Evolutionary conservation across 2,329 filamentous ascomycete genomes (phyloP).

Genomic region (Cladophialophora yegresii): DNA sequence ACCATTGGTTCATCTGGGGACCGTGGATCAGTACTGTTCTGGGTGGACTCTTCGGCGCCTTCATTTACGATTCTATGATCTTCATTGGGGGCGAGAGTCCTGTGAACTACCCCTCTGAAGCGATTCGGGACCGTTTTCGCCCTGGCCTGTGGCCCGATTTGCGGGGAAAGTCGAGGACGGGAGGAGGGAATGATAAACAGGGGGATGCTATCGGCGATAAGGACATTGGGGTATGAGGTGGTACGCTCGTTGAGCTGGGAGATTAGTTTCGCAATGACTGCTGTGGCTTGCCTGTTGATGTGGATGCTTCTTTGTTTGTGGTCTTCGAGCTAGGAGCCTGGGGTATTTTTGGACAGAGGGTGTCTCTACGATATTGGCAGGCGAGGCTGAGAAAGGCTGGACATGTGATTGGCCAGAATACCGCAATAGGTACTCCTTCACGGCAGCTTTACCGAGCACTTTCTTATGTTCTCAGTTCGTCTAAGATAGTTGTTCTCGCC

Average conservation of each 20-base stretch:
- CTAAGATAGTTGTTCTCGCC: background rate
- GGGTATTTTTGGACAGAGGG: background rate
- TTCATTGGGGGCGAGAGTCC: slow-evolving; percentile 43
- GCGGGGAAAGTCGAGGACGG: background rate
- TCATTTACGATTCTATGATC: slow-evolving; percentile 43
- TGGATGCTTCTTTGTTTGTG: background rate
- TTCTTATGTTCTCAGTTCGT: background rate
- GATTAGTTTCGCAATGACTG: background rate
- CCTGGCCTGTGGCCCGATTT: background rate
- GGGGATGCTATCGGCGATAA: background rate
- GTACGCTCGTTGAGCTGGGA: background rate
- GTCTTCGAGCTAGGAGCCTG: background rate
- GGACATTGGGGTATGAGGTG: background rate
- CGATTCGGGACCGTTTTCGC: background rate
- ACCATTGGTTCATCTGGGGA: slow-evolving; percentile 44
- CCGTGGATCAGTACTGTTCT: slow-evolving; percentile 42
- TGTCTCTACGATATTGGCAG: background rate
- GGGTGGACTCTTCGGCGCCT: slow-evolving; percentile 40
- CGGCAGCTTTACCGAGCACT: slow-evolving; percentile 10
- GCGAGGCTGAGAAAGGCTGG: background rate
- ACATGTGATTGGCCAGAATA: background rate
- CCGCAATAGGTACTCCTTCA: background rate
- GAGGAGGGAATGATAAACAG: background rate
- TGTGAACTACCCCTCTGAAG: slow-evolving; percentile 5
- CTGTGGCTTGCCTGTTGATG: background rate